A percentile compares a stretch with the other conserved stretches of the same genome.
Conservation (phyloP, 2,329 filamentous ascomycete genomes). For the Sclerotinia sclerotiorum region DNA sequence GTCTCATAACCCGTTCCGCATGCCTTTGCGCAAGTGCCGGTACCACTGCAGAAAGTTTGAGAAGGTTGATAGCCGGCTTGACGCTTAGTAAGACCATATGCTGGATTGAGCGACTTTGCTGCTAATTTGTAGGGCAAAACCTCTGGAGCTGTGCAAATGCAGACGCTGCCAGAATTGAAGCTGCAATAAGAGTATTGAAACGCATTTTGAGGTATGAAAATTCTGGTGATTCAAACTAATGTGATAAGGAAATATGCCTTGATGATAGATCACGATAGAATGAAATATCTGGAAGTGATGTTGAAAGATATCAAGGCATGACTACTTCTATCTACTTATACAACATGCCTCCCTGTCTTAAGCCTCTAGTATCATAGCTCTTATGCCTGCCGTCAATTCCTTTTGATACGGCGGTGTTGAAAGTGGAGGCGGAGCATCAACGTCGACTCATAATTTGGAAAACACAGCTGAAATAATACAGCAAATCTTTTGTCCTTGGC, state of each 20-base stretch:
- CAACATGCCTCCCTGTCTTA: background rate
- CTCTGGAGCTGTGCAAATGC: background rate
- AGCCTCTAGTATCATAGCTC: background rate
- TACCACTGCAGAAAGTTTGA: constrained; percentile 18
- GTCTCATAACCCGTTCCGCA: constrained; percentile 22
- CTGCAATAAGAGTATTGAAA: background rate
- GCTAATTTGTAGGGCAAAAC: constrained; percentile 21
- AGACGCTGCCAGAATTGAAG: background rate
- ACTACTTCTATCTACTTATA: constrained; percentile 1
- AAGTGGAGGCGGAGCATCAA: constrained; percentile 18
- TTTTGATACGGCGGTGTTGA: background rate
- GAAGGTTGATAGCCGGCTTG: constrained; percentile 22
- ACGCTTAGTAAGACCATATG: constrained; percentile 12
- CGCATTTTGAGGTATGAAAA: constrained; percentile 12
- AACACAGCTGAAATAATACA: constrained; percentile 9
- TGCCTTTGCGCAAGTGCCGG: constrained; percentile 19
- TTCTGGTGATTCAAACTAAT: background rate
- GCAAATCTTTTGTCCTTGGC: background rate
- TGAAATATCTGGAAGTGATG: background rate
- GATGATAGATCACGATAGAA: background rate
- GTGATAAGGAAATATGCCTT: background rate
- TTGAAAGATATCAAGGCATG: background rate
- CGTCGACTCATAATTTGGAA: constrained; percentile 7
- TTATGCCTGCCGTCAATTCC: background rate
- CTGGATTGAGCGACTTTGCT: constrained; percentile 8